phyloP scores from a whole-genome alignment of 2,329 filamentous ascomycete species.

The Alternaria gansuensis region DNA sequence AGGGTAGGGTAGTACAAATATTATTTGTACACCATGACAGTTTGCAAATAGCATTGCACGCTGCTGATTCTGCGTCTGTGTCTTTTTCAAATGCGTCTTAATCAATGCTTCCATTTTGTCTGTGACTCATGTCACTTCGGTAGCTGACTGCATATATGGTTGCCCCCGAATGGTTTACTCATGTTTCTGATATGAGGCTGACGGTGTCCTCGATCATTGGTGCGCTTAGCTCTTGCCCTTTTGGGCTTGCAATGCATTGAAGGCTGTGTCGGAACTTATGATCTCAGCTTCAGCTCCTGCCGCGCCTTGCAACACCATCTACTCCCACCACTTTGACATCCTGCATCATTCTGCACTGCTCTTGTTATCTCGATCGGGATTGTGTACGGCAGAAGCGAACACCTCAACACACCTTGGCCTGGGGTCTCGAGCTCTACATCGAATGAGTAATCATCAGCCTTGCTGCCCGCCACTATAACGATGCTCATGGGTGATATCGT shows the following conservation, averaged over 20 bases:
- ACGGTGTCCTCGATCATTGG: background rate
- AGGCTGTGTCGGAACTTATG: background rate
- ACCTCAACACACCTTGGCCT: too few species aligned
- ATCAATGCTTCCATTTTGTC: background rate
- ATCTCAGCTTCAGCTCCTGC: constrained; percentile 1
- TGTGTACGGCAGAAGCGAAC: too few species aligned
- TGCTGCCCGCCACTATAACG: too few species aligned
- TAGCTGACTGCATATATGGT: too few species aligned
- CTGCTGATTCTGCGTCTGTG: background rate
- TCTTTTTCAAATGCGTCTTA: background rate
- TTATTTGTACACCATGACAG: constrained; percentile 4
- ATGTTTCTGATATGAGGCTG: background rate
- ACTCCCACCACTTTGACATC: too few species aligned
- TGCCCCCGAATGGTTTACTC: background rate
- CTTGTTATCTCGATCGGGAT: too few species aligned
- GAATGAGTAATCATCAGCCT: too few species aligned
- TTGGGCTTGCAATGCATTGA: constrained; percentile 1
- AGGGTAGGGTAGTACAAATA: constrained; percentile 12
- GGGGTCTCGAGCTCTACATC: too few species aligned
- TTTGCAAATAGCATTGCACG: background rate
- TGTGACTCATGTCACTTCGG: too few species aligned
- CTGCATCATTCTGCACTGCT: too few species aligned
- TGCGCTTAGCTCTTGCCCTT: background rate
- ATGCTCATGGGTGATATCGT: too few species aligned
- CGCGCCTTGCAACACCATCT: too few species aligned